phyloP scores from a whole-genome alignment of 768 basidiomycete species.

The Ramaria sp. region DNA sequence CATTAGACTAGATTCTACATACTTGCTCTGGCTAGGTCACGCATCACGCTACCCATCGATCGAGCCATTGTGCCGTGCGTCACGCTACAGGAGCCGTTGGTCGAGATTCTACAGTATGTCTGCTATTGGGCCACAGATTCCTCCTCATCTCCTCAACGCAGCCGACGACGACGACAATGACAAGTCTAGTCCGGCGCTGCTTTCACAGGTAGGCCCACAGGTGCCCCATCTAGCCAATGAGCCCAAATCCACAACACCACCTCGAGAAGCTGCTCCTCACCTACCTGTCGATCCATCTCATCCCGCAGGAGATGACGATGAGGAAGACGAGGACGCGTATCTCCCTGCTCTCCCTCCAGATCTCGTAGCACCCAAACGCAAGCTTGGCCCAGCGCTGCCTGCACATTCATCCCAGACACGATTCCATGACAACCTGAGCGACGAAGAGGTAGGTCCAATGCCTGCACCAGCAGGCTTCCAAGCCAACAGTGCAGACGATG shows the following conservation, averaged over 20 bases:
- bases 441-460: slow-evolving; percentile 69
- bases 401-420: slow-evolving; percentile 25
- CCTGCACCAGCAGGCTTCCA: slow-evolving; percentile 45
- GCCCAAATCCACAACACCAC: slow-evolving; percentile 9
- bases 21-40: too few relatives aligned
- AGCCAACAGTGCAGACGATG: slow-evolving; percentile 38
- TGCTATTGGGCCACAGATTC: slow-evolving; percentile 47
- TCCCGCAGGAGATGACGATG: slow-evolving; percentile 26
- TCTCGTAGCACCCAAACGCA: slow-evolving; percentile 30
- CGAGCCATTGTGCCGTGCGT: too few relatives aligned
- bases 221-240: slow-evolving; percentile 11
- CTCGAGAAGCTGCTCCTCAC: slow-evolving; percentile 25
- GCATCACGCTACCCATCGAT: too few relatives aligned
- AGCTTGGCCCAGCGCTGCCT: slow-evolving; percentile 47
- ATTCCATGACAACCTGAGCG: slow-evolving; percentile 55
- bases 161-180: slow-evolving; percentile 15
- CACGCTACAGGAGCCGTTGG: too few relatives aligned
- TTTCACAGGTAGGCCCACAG: slow-evolving; percentile 13
- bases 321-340: slow-evolving; percentile 60
- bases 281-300: slow-evolving; percentile 12
- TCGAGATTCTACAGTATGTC: too few relatives aligned
- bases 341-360: slow-evolving; percentile 69
- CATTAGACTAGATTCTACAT: too few relatives aligned
- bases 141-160: slow-evolving; percentile 31
- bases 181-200: slow-evolving; percentile 21